Conservation (phyloP, 1,139 yeast genomes). For the Scheffersomyces cryptocercus region DNA sequence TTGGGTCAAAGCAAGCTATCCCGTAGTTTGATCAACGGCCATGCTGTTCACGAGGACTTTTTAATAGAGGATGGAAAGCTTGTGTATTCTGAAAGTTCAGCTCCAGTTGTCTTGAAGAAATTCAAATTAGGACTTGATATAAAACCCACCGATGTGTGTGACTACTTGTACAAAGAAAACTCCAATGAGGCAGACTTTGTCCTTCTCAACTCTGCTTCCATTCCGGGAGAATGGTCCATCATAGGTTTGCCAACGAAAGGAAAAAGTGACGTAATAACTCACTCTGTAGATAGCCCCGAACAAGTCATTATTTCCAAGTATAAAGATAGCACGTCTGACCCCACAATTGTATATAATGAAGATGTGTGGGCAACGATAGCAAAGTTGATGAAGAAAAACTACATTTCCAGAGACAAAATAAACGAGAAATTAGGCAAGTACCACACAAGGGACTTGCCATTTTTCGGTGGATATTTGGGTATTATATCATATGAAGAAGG, state of each 20-base stretch:
- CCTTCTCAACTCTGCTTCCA: constrained; percentile 70
- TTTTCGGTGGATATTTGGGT: constrained; percentile 88
- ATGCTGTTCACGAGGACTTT: constrained; percentile 17
- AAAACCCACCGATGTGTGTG: constrained; percentile 52
- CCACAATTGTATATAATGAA: constrained; percentile 8
- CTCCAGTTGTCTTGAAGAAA: constrained; percentile 16
- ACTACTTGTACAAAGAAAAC: constrained; percentile 25
- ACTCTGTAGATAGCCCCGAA: constrained; percentile 50
- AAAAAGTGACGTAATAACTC: constrained; percentile 61
- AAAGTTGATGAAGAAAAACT: constrained; percentile 39
- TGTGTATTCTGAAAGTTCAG: neutral
- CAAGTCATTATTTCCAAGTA: constrained; percentile 20
- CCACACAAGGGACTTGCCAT: constrained; percentile 51
- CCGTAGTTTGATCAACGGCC: constrained; percentile 9
- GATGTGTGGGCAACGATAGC: constrained; percentile 54
- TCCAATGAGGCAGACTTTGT: constrained; percentile 41
- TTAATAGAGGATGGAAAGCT: constrained; percentile 13
- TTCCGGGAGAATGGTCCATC: constrained; percentile 87
- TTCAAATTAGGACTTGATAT: constrained; percentile 15
- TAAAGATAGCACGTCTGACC: constrained; percentile 2
- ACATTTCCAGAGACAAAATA: constrained; percentile 16
- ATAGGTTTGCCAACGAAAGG: constrained; percentile 66
- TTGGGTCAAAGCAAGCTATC: constrained; percentile 1
- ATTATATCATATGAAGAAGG: constrained; percentile 87
- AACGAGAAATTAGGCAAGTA: constrained; percentile 6